Evolutionary conservation across 208 protist species (phyloP).

Genomic region (Wallacemonas collosoma): DNA sequence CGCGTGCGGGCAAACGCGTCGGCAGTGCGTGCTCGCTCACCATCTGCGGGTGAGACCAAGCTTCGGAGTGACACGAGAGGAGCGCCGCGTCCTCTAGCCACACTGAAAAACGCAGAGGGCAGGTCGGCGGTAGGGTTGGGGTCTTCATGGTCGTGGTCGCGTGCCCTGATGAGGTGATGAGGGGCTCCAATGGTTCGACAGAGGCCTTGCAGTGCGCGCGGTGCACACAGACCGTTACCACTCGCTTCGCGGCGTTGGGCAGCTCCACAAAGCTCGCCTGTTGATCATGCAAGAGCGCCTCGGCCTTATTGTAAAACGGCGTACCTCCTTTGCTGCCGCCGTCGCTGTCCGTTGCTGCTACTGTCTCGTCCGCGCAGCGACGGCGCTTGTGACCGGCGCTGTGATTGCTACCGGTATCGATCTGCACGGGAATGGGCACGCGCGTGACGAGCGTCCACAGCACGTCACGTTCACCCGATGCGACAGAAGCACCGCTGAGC

Average conservation of each 20-base stretch:
- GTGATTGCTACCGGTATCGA: neutral
- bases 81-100: conserved; percentile 57
- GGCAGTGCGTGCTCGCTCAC: neutral
- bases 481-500: neutral
- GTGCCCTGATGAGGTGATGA: neutral
- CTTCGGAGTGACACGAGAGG: neutral
- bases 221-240: conserved; percentile 61
- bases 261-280: conserved; percentile 18
- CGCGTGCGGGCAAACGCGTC: conserved; percentile 2
- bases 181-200: conserved; percentile 12
- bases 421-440: conserved; percentile 31
- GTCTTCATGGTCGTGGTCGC: neutral
- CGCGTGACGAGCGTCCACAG: conserved; percentile 30
- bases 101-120: conserved; percentile 30
- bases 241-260: conserved; percentile 13
- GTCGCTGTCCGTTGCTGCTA: neutral
- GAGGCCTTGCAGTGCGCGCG: conserved; percentile 50
- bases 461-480: neutral
- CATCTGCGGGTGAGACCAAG: neutral
- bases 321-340: neutral
- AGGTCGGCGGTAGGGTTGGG: conserved; percentile 20
- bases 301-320: conserved; percentile 20
- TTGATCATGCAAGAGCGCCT: conserved; percentile 24
- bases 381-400: neutral
- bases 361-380: neutral